Base-by-base conservation (phyloP, 768 basidiomycete species). In the Dentipellis fragilis region DNA sequence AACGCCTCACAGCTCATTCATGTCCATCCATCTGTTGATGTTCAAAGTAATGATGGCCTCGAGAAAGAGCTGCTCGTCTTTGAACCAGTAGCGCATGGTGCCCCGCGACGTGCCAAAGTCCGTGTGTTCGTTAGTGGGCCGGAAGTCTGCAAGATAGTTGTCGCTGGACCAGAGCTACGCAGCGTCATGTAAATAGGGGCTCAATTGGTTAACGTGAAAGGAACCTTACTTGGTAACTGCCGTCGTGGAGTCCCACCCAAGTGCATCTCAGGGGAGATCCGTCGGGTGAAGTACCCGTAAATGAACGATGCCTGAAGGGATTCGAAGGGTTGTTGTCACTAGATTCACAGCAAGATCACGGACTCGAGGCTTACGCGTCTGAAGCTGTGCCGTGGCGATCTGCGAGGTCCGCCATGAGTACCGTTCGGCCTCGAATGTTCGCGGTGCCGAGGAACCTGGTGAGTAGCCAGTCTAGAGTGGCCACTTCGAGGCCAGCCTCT, bases 11-110 rank as follows among this genome's bases (percentile, higher is more conserved):
- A 77, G 67, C 37, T 78, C 29, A 3, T 29, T 3, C 29, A 29
- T 3, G 70, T 88, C 87, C 65, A 88, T 68, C 85, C 85, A 89
- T 57, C 87, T 76, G 68, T 87, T 87, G 59, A 89, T 71, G 65
- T 77, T 83, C 53, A 89, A 72, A 7, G 88, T 75, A 40, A 89
- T 69, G 56, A 88, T 70, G 4, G 78, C 75, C 63, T 87, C 79
- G 17, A 84, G 73, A 59, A 89, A 68, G 54, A 88, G 79, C 37
- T 71, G 64, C 57, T 80, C 80, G 50, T 84, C 73, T 46, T 72
- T 74, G 68, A 89, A 88, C 50, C 70, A 76, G 68, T 86, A 88
- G 55, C 79, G 76, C 54, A 89, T 64, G 57, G 78, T 71, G 9
- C 79, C 87, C 64, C 85, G 79, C 36, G 80, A 77, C 48, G 79